These are phyloP conservation scores for Elaeis oleifera DNA, from an alignment of 202 grass and related monocot species.

Conservation along the genomic window DNA sequence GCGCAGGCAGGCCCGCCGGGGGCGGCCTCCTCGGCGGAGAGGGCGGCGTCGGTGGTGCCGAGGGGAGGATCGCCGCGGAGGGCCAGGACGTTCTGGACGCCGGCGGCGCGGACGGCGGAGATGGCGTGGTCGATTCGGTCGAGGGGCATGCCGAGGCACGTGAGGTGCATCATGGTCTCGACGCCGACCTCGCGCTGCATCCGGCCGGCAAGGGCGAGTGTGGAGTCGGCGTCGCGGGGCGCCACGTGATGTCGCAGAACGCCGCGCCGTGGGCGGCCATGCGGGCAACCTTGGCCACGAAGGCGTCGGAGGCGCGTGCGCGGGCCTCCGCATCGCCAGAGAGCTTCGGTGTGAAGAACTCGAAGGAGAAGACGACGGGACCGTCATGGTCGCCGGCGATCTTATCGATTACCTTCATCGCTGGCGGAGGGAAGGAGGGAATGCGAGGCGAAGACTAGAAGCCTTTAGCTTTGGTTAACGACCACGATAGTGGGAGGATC, in stretches of 20 bases:
- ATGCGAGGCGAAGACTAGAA: too few relatives aligned
- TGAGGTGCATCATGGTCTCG: conserved; percentile 34
- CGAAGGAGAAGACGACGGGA: conserved; percentile 29
- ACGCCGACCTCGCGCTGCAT: conserved; percentile 28
- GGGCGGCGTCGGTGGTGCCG: too few relatives aligned
- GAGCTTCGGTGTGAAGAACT: conserved; percentile 28
- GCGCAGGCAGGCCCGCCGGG: conserved; percentile 10
- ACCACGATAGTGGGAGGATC: too few relatives aligned
- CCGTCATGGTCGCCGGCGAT: conserved; percentile 17
- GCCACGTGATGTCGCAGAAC: conserved; percentile 34
- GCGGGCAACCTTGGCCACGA: conserved; percentile 24
- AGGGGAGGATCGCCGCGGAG: conserved; percentile 26
- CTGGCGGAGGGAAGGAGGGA: too few relatives aligned
- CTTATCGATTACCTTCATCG: conserved; percentile 27
- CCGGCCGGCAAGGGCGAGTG: conserved; percentile 19
- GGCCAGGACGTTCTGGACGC: conserved; percentile 26
- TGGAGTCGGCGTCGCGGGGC: conserved; percentile 18
- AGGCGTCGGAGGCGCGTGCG: conserved; percentile 4
- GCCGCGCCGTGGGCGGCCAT: conserved; percentile 25
- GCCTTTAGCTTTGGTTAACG: too few relatives aligned
- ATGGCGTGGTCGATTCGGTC: conserved; percentile 17
- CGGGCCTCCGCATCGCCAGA: background rate
- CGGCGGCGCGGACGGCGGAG: background rate
- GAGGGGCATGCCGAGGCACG: conserved; percentile 28
- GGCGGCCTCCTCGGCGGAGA: background rate